Base-by-base conservation (phyloP, 2,329 filamentous ascomycete species). In the Fusarium subglutinans region DNA sequence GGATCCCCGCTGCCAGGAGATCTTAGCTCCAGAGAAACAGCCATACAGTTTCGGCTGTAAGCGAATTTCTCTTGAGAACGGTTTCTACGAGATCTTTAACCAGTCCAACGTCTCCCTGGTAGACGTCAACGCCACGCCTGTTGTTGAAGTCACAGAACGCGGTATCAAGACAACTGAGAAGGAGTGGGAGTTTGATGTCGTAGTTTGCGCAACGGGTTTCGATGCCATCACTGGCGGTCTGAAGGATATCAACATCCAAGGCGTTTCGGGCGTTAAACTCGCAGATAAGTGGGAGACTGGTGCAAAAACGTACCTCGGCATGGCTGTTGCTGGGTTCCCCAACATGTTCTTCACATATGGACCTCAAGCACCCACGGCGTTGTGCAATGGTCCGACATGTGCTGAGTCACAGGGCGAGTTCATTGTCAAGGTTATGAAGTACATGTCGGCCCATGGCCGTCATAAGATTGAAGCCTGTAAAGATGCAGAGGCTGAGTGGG, bases 191-290 rank as follows among this genome's bases (percentile, higher is more conserved):
- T 60, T 60, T 41, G 72, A 74, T 6, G 56, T 58, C 4, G 22
- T 74, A 1, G 56, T 74, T 4, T 55, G 64, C 18, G 72, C 70
- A 11, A 75, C 72, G 2, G 72, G 72, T 2, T 75, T 73, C 10
- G 72, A 75, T 51, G 53, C 72, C 8, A 53, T 72, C 17, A 74
- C 71, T 2, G 73, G 71, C 0, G 50, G 63, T 20, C 43, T 74
- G 20, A 48, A 53, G 3, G 38, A 54, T 8, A 48, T 74, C 10
- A 9, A 74, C 17, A 65, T 72, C 28, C 14, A 26, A 1, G 71
- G 66, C 0, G 22, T 37, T 1, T 53, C 50, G 17, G 59, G 30
- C 4, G 11, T 65, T 9, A 67, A 30, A 18, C 47, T 57, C 5
- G 50, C 40, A 3, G 60, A 55, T 3, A 59, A 69, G 24, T 73